Evolutionary conservation across 805 yeast genomes (phyloP).

Genomic region (Zygoascus flipseniorum): DNA sequence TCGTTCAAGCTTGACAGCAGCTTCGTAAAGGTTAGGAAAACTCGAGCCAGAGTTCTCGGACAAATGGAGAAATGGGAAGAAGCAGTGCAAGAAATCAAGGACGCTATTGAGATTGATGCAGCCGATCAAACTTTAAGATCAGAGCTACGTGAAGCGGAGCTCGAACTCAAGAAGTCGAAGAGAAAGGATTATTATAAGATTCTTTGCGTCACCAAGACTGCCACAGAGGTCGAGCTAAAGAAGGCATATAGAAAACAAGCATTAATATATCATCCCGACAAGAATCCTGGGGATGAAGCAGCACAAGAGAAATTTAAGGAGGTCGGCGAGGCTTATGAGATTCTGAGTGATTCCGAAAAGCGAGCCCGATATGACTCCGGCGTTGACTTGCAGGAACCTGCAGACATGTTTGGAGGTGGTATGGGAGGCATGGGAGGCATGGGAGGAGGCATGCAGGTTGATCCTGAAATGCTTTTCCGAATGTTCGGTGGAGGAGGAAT

Average conservation of each 20-base stretch:
- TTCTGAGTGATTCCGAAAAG: constrained; percentile 76
- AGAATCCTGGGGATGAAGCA: constrained; percentile 52
- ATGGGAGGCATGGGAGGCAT: constrained; percentile 51
- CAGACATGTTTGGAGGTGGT: constrained; percentile 49
- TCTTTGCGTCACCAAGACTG: constrained; percentile 42
- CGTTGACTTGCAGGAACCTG: constrained; percentile 50
- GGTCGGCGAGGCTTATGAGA: constrained; percentile 78
- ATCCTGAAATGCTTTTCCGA: constrained; percentile 29
- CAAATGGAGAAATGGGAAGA: constrained; percentile 35
- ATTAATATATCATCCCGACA: constrained; percentile 70
- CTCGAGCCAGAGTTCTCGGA: constrained; percentile 33
- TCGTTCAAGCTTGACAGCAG: constrained; percentile 59
- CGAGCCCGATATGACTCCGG: constrained; percentile 83
- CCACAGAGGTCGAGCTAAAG: constrained; percentile 51
- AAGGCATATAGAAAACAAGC: constrained; percentile 73
- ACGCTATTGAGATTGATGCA: constrained; percentile 30
- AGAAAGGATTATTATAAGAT: constrained; percentile 53
- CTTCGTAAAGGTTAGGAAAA: constrained; percentile 53
- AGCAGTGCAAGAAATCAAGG: constrained; percentile 29
- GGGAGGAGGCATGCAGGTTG: constrained; percentile 34
- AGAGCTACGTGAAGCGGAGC: constrained; percentile 35
- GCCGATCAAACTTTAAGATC: constrained; percentile 28
- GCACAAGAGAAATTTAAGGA: constrained; percentile 95
- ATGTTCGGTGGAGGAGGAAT: constrained; percentile 29
- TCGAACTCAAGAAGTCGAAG: constrained; percentile 32